phyloP scores from a whole-genome alignment of 352 stramenopile genomes.

The Blastocystis sp. region DNA sequence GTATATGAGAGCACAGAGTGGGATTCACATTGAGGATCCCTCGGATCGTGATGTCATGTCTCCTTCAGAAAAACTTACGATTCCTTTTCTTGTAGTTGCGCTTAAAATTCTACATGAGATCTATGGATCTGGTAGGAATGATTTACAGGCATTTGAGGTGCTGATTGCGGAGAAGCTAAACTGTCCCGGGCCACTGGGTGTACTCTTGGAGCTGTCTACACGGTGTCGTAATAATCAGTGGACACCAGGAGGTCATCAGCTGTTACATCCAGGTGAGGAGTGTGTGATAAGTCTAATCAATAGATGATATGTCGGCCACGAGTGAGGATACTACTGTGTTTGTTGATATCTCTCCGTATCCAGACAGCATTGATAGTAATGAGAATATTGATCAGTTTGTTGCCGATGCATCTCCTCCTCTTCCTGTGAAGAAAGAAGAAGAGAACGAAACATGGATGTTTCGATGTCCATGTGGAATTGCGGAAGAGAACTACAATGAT shows the following conservation, averaged over 20 bases:
- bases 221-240: slow-evolving; percentile 27
- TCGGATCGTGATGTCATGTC: background rate
- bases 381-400: slow-evolving; percentile 24
- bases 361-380: slow-evolving; percentile 57
- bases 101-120: slow-evolving; percentile 63
- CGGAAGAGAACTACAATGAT: slow-evolving; percentile 61
- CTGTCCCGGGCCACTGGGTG: slow-evolving; percentile 18
- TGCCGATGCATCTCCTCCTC: background rate
- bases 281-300: background rate
- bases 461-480: slow-evolving; percentile 37
- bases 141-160: slow-evolving; percentile 39
- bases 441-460: slow-evolving; percentile 41
- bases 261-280: slow-evolving; percentile 27
- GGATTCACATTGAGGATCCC: background rate
- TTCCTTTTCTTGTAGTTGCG: slow-evolving; percentile 54
- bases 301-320: slow-evolving; percentile 40
- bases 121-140: slow-evolving; percentile 28
- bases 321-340: slow-evolving; percentile 41
- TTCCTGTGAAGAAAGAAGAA: background rate
- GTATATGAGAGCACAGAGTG: background rate
- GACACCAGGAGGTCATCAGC: background rate
- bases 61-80: background rate
- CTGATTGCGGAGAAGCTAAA: background rate
- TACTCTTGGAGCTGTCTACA: slow-evolving; percentile 56
- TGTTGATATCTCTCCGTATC: slow-evolving; percentile 44